These are phyloP conservation scores for Ceratocystis smalleyi DNA, from an alignment of 2,329 filamentous ascomycete species.

Conservation along the genomic window DNA sequence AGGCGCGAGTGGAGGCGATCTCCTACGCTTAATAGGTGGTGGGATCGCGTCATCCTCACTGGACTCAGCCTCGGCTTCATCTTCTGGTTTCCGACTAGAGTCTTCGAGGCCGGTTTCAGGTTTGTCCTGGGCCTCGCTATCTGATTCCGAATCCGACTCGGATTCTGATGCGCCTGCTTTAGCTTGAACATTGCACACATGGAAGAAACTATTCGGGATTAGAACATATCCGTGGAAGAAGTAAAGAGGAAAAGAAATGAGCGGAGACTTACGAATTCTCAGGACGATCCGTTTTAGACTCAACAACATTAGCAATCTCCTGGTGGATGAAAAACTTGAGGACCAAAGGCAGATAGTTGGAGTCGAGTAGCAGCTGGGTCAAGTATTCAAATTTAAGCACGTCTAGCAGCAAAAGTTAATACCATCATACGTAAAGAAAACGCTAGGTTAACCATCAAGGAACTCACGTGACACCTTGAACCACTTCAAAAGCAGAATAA, in stretches of 20 bases:
- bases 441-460: not conserved
- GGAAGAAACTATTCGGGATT: constrained; percentile 55
- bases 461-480: constrained; percentile 79
- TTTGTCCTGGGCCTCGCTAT: not conserved
- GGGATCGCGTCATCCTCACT: constrained; percentile 68
- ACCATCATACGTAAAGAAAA: constrained; percentile 14
- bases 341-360: constrained; percentile 83
- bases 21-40: constrained; percentile 58
- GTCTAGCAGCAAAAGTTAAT: constrained; percentile 31
- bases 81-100: not conserved
- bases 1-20: constrained; percentile 30
- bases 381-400: constrained; percentile 92
- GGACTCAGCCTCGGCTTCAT: constrained; percentile 24
- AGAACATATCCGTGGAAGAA: not conserved
- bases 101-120: not conserved
- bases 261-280: constrained; percentile 51
- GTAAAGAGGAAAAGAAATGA: not conserved
- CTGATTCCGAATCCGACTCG: not conserved
- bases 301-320: constrained; percentile 79
- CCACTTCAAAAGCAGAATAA: constrained; percentile 88
- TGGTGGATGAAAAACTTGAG: constrained; percentile 89
- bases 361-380: constrained; percentile 82
- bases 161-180: constrained; percentile 22
- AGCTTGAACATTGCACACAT: constrained; percentile 65
- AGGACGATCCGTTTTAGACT: constrained; percentile 66